These are phyloP conservation scores for Suillus placidus DNA, from an alignment of 768 basidiomycete genomes.

Conservation along the genomic window DNA sequence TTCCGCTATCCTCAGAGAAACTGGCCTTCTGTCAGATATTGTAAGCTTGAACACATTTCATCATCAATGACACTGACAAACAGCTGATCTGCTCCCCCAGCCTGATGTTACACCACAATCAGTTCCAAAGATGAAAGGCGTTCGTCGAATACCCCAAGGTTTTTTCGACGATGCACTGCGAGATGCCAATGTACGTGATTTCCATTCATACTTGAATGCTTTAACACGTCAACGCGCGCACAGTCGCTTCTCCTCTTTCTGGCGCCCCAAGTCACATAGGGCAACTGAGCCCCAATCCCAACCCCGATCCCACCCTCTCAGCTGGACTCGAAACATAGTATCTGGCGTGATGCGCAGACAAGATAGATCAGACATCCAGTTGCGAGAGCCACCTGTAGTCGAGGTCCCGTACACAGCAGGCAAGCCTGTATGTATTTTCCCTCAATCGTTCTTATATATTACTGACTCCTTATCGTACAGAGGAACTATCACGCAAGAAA, in stretches of 20 bases:
- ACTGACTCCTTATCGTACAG: not conserved
- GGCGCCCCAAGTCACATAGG: not conserved
- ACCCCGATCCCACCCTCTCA: not conserved
- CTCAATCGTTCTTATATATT: not conserved
- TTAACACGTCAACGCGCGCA: not conserved
- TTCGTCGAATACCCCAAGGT: not conserved
- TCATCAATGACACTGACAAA: not conserved
- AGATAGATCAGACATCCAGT: not conserved
- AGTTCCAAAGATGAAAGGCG: not conserved
- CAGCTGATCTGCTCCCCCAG: not conserved
- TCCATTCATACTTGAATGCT: not conserved
- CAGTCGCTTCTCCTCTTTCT: not conserved
- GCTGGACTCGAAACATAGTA: not conserved
- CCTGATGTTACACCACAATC: not conserved
- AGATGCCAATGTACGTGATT: not conserved
- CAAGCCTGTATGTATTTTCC: not conserved
- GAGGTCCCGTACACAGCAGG: not conserved
- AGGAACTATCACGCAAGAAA: not conserved
- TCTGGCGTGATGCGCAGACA: not conserved
- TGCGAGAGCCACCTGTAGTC: not conserved
- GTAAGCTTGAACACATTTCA: not conserved
- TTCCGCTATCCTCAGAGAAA: not conserved
- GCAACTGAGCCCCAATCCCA: not conserved
- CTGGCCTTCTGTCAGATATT: not conserved
- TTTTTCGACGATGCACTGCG: not conserved